Evolutionary conservation across 2,329 filamentous ascomycete species (phyloP), one percentile per base, ranked within the genome.

Genomic region (Colletotrichum cordylinicola): DNA sequence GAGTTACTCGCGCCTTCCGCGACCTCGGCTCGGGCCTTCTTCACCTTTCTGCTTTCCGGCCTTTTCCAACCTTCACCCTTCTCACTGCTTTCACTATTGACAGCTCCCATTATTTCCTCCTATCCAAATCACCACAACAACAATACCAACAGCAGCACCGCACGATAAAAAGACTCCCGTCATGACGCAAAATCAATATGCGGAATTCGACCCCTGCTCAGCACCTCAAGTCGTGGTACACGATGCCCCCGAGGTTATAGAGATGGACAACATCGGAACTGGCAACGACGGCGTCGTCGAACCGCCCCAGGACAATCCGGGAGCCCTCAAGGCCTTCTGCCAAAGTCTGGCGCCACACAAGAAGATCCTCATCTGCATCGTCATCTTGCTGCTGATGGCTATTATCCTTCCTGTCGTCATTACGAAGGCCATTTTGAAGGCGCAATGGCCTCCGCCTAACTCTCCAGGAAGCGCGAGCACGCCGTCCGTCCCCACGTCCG

Each of bases 311-410:
- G 10, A 21, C 9, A 48, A 48, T 21, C 10, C 18, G 21, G n/a
- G 18, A 48, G n/a, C 18, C n/a, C n/a, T 21, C 13, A 48, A n/a
- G 43, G 10, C 43, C 10, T 48, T 48, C 43, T 21, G 43, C 43
- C 43, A 48, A 48, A 21, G 43, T n/a, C 43, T 48, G n/a, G 43
- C n/a, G 21, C 43, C 21, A 12, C 58, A 62, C 29, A 33, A 21
- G 16, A 64, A 21, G n/a, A 15, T 71, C 8, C 6, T 62, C 18
- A 37, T 31, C 62, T 8, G 62, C 29, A 33, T 67, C 16, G 21
- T 56, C 7, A 16, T 86, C n/a, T 62, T 82, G 3, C 81, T 82
- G 37, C 86, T 86, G 72, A 82, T 86, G 62, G 84, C 81, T 8
- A 79, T 86, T 56, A 58, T 85, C 6, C 81, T 86, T 7, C 81